A percentile compares a stretch with the other conserved stretches of the same genome.
phyloP scores from a whole-genome alignment of 139 green algal species.

The Chlorella sp. region DNA sequence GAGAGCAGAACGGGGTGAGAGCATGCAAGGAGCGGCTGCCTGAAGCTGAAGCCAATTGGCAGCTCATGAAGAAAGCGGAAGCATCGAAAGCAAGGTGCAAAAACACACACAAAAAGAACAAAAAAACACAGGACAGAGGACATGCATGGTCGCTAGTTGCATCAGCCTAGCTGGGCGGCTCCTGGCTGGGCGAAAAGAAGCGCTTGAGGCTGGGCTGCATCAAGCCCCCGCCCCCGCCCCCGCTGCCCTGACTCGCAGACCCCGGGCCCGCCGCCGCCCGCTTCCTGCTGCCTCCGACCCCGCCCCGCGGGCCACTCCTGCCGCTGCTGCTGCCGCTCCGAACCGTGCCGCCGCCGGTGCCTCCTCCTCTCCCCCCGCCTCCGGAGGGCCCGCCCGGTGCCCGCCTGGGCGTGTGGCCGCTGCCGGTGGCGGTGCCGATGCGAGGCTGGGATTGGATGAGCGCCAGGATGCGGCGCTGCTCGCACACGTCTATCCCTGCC shows the following conservation, averaged over 20 bases:
- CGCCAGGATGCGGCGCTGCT: conserved; percentile 55
- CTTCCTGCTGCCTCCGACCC: background rate
- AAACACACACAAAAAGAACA: no score
- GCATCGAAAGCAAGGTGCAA: no score
- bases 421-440: background rate
- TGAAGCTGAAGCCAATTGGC: no score
- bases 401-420: no score
- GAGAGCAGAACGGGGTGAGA: no score
- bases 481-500: conserved; percentile 41
- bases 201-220: conserved; percentile 24
- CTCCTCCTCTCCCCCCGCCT: background rate
- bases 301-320: background rate
- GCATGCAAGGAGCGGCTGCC: no score
- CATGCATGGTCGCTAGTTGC: no score
- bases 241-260: background rate
- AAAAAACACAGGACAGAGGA: no score
- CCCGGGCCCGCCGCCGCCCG: background rate
- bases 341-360: background rate
- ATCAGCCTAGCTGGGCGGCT: background rate
- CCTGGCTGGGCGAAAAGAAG: conserved; percentile 7
- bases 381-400: no score
- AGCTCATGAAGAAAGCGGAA: no score
- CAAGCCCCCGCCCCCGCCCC: background rate
- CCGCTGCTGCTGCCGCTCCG: background rate
- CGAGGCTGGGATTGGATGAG: background rate